Base-by-base conservation (phyloP, 148 eudicot genomes). In the Chenopodium formosanum region DNA sequence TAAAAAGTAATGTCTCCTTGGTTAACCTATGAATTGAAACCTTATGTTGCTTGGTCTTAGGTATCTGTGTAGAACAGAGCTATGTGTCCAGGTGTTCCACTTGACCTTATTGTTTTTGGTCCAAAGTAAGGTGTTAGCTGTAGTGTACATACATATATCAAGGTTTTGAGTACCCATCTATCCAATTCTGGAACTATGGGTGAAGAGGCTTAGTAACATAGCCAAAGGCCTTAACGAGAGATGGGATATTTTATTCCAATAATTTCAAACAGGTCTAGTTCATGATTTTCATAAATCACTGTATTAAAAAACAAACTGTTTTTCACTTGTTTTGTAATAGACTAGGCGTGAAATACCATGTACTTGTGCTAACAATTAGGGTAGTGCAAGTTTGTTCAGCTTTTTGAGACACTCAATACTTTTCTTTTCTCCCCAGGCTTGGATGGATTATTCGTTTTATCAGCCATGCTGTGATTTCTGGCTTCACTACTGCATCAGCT, bases 401-500 rank as follows among this genome's bases (percentile, higher is more conserved):
- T 16, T 65, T 66, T 68, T 75, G 70, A 20, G 73, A 65, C 13
- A 66, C 75, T 78, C 70, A 66, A 37, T 73, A 29, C 17, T 67
- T 37, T 79, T 69, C 50, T 52, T 81, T 69, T 70, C 80, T 64
- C 74, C 40, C 68, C 84, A 97, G 99, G 91, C 97, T 97, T 75
- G 99, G 99, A 78, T 97, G 99, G 99, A 86, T 94, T 66, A 86
- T 97, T 70, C 98, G 99, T 60, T 97, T 97, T 90, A 97, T 97
- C 84, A 97, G 98, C 86, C 99, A 92, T 84, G 94, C 99, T 79
- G 98, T 97, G 80, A 97, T 97, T 85, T 97, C 99, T 84, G 99
- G 99, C 85, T 94, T 97, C 85, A 97, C 99, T 71, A 94, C 98
- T 46, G 94, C 99, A 74, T 94, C 99, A 79, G 99, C 99, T 79